Percentiles rank a stretch among this genome's conserved stretches.
Evolutionary conservation across 2,329 filamentous ascomycete genomes (phyloP).

Genomic region (Calonectria pseudoreteaudii): DNA sequence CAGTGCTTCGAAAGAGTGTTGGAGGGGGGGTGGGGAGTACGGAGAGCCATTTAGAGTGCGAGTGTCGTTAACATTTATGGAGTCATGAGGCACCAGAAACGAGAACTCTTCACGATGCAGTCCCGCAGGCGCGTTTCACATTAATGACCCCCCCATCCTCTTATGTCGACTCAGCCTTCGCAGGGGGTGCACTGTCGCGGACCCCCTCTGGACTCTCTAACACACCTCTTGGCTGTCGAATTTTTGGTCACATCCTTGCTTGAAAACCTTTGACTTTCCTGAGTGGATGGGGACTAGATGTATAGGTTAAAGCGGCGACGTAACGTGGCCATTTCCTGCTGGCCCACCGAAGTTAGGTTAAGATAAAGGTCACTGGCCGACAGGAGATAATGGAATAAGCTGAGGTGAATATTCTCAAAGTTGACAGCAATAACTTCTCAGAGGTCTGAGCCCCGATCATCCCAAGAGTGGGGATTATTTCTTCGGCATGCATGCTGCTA

Average conservation of each 20-base stretch:
- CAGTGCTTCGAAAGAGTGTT: conserved; percentile 12
- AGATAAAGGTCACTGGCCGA: not conserved
- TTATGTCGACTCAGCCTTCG: conserved; percentile 39
- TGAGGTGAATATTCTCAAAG: not conserved
- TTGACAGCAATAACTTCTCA: conserved; percentile 15
- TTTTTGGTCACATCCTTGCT: conserved; percentile 30
- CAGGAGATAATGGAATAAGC: not conserved
- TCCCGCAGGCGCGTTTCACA: conserved; percentile 64
- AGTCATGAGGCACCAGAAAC: conserved; percentile 43
- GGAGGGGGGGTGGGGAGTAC: conserved; percentile 34
- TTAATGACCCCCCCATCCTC: conserved; percentile 47
- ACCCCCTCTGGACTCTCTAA: conserved; percentile 17
- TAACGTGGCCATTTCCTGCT: conserved; percentile 21
- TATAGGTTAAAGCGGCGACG: conserved; percentile 14
- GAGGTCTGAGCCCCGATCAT: conserved; percentile 25
- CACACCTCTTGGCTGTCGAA: conserved; percentile 16
- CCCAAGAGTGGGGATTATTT: conserved; percentile 37
- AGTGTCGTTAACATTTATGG: conserved; percentile 49
- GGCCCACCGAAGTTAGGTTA: not conserved
- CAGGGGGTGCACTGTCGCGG: conserved; percentile 38
- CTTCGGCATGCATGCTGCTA: conserved; percentile 29
- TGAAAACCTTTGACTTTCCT: conserved; percentile 28
- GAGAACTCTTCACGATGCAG: conserved; percentile 59
- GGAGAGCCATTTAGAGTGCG: conserved; percentile 36
- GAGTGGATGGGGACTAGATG: conserved; percentile 26